These are phyloP conservation scores for Pharnaceum exiguum DNA, from an alignment of 148 eudicot species.

Conservation along the genomic window DNA sequence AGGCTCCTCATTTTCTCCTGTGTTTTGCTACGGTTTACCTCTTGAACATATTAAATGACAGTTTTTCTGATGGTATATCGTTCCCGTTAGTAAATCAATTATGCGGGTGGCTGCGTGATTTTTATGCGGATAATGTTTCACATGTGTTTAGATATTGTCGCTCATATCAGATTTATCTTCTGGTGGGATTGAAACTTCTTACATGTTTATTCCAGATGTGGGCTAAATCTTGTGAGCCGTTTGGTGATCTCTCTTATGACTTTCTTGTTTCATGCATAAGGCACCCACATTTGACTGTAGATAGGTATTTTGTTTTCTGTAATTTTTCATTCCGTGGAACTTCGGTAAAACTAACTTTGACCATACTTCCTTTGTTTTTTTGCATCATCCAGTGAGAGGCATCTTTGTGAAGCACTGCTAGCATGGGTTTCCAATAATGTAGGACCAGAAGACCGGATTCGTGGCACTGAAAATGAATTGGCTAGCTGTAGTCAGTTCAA, in stretches of 20 bases:
- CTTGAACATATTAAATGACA: no score
- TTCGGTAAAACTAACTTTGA: no score
- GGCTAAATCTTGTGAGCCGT: slow-evolving; percentile 46
- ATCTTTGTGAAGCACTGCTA: slow-evolving; percentile 69
- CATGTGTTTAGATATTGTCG: slow-evolving; percentile 1
- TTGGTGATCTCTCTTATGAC: slow-evolving; percentile 42
- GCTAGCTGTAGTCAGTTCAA: slow-evolving; percentile 15
- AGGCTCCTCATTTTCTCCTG: no score
- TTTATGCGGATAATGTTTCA: no score
- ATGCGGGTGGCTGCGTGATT: no score
- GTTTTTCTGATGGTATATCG: no score
- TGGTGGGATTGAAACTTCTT: slow-evolving; percentile 6
- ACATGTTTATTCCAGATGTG: slow-evolving; percentile 56
- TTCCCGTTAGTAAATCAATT: no score
- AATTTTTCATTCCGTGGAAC: neutral
- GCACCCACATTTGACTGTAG: slow-evolving; percentile 67
- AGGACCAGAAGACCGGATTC: slow-evolving; percentile 20
- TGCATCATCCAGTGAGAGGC: slow-evolving; percentile 66
- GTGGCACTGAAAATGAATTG: slow-evolving; percentile 19
- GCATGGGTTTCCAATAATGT: slow-evolving; percentile 55
- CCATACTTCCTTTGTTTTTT: no score
- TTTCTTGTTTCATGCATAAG: slow-evolving; percentile 51
- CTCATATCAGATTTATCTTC: neutral
- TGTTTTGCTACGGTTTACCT: no score
- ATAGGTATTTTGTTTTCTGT: slow-evolving; percentile 41